Base-by-base conservation (phyloP, 2,329 filamentous ascomycete genomes). In the Botryosphaeria dothidea region DNA sequence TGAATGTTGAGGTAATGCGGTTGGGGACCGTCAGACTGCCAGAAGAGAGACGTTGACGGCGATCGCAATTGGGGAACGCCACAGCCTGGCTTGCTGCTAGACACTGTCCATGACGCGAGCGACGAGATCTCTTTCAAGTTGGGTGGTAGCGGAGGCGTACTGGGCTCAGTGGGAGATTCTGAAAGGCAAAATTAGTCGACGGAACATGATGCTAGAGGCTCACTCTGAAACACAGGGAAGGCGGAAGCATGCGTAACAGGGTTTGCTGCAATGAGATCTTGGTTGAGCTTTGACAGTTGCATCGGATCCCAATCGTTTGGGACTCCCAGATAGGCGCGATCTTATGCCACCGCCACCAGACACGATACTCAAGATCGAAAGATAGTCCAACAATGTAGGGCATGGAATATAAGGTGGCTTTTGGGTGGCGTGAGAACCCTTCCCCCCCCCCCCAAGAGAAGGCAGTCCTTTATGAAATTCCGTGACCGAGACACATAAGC, bases 1-100 rank as follows among this genome's bases (percentile, higher is more conserved):
- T 95, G 92, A 45, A 95, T 90, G 66, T 91, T 94, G 54, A 95
- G 84, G 67, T 89, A 86, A 73, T 95, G 92, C 4, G 92, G 92
- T 74, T 95, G 92, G 1, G 92, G 91, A 1, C 92, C 92, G 73
- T 95, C 92, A 2, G 91, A 94, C 77, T 95, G 92, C 92, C 92
- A 95, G 78, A 90, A 95, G 60, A 88, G 84, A 66, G 85, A 84
- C 7, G 90, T 85, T 66, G 92, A 90, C 17, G 93, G 90, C 67
- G 86, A 88, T 34, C 91, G 86, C 21, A 95, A 85, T 72, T 92
- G 90, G 27, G 89, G 87, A 15, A 94, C 88, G 1, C 90, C 90
- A 70, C 90, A 92, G 43, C 91, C 91, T 0, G 90, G 91, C 78
- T 95, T 95, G 72, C 88, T 88, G 72, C 88, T 92, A 74, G 89